Evolutionary conservation across 257 asterid species (phyloP).

Genomic region (Solanum ossicruentum): DNA sequence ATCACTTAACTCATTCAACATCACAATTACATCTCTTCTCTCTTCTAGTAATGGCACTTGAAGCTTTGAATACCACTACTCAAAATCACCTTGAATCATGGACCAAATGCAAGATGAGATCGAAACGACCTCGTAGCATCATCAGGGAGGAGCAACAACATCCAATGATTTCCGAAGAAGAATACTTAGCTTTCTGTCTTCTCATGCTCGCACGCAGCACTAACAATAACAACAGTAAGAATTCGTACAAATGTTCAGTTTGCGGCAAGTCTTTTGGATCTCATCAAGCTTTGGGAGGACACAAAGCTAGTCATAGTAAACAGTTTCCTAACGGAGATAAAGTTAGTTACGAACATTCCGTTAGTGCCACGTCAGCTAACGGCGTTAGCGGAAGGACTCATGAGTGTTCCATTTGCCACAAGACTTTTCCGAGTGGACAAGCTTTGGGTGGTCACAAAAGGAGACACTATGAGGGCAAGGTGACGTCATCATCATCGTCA

Average conservation of each 20-base stretch:
- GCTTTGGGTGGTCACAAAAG: slow-evolving; percentile 55
- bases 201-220: slow-evolving; percentile 48
- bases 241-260: slow-evolving; percentile 27
- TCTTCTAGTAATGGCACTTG: slow-evolving; percentile 26
- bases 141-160: not conserved
- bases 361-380: not conserved
- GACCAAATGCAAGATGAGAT: slow-evolving; percentile 30
- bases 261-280: slow-evolving; percentile 24
- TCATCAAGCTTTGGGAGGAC: slow-evolving; percentile 39
- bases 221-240: not conserved
- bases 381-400: slow-evolving; percentile 14
- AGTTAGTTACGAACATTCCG: not conserved
- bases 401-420: slow-evolving; percentile 41
- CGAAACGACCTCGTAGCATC: slow-evolving; percentile 23
- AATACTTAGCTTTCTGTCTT: slow-evolving; percentile 52
- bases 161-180: slow-evolving; percentile 23
- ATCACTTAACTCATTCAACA: no score
- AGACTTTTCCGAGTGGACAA: slow-evolving; percentile 38
- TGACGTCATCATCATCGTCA: not conserved
- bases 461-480: slow-evolving; percentile 42
- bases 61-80: slow-evolving; percentile 20
- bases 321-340: no score
- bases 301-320: slow-evolving; percentile 31
- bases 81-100: slow-evolving; percentile 15
- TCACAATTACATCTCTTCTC: no score